Conservation (phyloP, 78 protist species). For the Cavenderia fasciculata region DNA sequence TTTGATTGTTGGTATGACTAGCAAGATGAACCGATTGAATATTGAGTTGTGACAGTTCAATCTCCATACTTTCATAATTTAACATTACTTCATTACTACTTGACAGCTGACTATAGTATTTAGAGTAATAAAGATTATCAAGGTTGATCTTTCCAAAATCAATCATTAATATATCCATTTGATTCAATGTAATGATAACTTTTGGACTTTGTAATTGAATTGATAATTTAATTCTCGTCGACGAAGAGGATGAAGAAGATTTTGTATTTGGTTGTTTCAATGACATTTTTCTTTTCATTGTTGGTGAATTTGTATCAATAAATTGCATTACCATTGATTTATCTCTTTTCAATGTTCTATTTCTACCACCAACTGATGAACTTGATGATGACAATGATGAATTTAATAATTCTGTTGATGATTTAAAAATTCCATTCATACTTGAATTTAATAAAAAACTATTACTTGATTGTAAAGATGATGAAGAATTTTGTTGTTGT, state of each 20-base stretch:
- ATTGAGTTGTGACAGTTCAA: slow-evolving; percentile 16
- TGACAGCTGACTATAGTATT: too few species aligned
- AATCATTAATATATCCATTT: background rate
- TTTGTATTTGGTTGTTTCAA: background rate
- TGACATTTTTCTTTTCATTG: background rate
- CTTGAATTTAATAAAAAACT: too few species aligned
- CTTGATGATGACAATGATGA: too few species aligned
- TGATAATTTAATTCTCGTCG: slow-evolving; percentile 1
- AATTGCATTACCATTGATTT: slow-evolving; percentile 56
- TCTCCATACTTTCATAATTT: slow-evolving; percentile 26
- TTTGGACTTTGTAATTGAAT: slow-evolving; percentile 48
- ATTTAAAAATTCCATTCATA: too few species aligned
- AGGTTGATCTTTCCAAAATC: slow-evolving; percentile 54
- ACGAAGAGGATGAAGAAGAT: too few species aligned
- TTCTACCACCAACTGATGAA: background rate
- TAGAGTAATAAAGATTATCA: slow-evolving; percentile 19
- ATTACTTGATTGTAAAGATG: background rate
- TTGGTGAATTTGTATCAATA: background rate
- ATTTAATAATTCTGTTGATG: too few species aligned
- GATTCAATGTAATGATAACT: slow-evolving; percentile 6
- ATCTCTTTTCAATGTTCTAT: slow-evolving; percentile 29
- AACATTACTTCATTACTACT: too few species aligned
- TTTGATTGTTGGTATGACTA: background rate
- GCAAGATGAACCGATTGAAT: background rate
- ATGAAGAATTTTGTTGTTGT: background rate